A percentile compares a stretch with the other conserved stretches of the same genome.
Conservation (phyloP, 306 rosid genomes). For the Trichosanthes cucumerina region DNA sequence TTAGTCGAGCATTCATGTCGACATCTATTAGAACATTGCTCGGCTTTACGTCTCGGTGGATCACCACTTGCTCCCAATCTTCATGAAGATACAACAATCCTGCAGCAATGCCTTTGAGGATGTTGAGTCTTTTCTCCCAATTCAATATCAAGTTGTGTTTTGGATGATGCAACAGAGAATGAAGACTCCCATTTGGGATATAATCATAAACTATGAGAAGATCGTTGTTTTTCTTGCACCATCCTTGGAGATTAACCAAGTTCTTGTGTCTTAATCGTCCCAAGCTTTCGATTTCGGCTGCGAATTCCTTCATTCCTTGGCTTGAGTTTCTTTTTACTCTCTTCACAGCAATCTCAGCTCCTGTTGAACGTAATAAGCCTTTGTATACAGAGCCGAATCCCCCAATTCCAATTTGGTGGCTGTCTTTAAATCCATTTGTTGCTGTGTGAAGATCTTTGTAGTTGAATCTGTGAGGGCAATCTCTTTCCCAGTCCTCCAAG, state of each 20-base stretch:
- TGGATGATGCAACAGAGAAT: neutral
- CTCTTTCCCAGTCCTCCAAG: neutral
- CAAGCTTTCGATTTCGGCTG: conserved; percentile 3
- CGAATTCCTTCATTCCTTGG: neutral
- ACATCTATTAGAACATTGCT: conserved; percentile 47
- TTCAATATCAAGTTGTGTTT: conserved; percentile 16
- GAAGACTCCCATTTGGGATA: conserved; percentile 1
- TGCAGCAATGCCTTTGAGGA: conserved; percentile 49
- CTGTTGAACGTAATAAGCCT: neutral
- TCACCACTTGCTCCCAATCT: conserved; percentile 66
- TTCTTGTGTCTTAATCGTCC: neutral
- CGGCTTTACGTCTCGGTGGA: conserved; percentile 58
- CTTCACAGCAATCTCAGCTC: conserved; percentile 1
- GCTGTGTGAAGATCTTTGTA: neutral
- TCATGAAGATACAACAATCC: conserved; percentile 64
- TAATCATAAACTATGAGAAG: conserved; percentile 1
- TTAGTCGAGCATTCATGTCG: conserved; percentile 35
- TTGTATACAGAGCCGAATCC: neutral
- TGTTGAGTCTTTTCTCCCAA: conserved; percentile 45
- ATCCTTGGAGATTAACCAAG: conserved; percentile 4
- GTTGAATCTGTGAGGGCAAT: conserved; percentile 4
- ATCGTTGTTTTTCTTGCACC: neutral
- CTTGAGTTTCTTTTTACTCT: neutral
- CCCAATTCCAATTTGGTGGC: neutral
- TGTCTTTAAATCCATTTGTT: neutral